Percentiles rank a stretch among this genome's conserved stretches.
These are phyloP conservation scores for Alisma plantagoaquatica DNA, from an alignment of 106 monocot species.

Conservation along the genomic window DNA sequence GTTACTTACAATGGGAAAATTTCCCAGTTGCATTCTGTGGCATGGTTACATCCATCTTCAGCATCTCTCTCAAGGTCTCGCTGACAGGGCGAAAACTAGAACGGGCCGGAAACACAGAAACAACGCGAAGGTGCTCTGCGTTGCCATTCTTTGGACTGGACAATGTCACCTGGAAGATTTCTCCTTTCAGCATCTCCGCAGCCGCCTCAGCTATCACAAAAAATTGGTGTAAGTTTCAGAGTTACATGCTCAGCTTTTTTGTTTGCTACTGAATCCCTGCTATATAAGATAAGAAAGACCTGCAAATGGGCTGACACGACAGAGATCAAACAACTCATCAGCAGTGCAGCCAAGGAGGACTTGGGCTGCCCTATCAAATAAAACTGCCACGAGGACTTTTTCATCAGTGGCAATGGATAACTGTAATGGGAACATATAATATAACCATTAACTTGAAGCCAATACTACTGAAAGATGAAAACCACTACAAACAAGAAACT, in stretches of 20 bases:
- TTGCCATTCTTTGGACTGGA: conserved; percentile 30
- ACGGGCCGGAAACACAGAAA: conserved; percentile 42
- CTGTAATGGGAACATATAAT: conserved; percentile 28
- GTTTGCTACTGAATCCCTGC: too few relatives aligned
- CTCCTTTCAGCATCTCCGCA: conserved; percentile 47
- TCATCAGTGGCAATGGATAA: conserved; percentile 48
- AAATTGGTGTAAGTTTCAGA: too few relatives aligned
- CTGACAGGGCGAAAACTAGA: conserved; percentile 49
- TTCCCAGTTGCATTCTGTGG: too few relatives aligned
- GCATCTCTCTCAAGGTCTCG: conserved; percentile 21
- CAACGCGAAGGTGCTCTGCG: conserved; percentile 58
- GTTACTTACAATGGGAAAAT: too few relatives aligned
- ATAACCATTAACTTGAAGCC: too few relatives aligned
- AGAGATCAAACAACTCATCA: conserved; percentile 53
- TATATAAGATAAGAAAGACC: too few relatives aligned
- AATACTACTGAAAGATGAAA: too few relatives aligned
- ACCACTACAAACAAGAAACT: too few relatives aligned
- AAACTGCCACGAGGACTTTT: conserved; percentile 42
- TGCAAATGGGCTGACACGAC: conserved; percentile 25
- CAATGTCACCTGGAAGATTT: conserved; percentile 56
- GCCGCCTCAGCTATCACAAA: conserved; percentile 26
- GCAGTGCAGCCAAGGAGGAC: conserved; percentile 63
- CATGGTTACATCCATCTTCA: too few relatives aligned
- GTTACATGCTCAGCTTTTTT: too few relatives aligned
- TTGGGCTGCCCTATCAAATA: conserved; percentile 67